Conservation (phyloP, 352 stramenopile genomes). For the Pythium volutum region DNA sequence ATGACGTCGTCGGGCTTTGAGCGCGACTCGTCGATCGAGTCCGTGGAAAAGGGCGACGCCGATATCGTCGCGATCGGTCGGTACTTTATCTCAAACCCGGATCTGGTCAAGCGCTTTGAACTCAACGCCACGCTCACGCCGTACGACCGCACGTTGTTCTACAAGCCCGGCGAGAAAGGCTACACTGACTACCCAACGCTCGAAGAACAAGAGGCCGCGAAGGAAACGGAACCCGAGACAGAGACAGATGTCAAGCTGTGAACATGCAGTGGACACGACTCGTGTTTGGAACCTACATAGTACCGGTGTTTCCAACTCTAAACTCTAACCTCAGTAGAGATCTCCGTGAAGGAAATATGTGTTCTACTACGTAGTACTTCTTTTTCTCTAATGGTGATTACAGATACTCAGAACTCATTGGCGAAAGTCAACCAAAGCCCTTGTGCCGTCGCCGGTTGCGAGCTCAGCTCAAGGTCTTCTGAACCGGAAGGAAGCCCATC, state of each 20-base stretch:
- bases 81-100: conserved; percentile 44
- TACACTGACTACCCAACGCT: conserved; percentile 45
- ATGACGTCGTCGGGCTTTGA: conserved; percentile 42
- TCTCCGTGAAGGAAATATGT: too few relatives aligned
- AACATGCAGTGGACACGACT: too few relatives aligned
- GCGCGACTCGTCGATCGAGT: conserved; percentile 19
- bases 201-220: background rate
- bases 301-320: too few relatives aligned
- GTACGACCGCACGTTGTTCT: conserved; percentile 50
- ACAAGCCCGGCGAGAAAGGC: conserved; percentile 37
- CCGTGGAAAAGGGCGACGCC: conserved; percentile 18
- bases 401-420: too few relatives aligned
- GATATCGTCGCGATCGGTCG: conserved; percentile 33
- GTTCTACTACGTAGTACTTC: too few relatives aligned
- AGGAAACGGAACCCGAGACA: background rate
- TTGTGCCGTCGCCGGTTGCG: too few relatives aligned
- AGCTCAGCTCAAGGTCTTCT: too few relatives aligned
- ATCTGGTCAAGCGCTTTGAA: conserved; percentile 32
- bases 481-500: too few relatives aligned
- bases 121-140: conserved; percentile 20
- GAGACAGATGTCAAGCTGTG: background rate
- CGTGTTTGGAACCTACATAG: too few relatives aligned
- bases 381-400: too few relatives aligned
- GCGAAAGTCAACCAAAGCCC: too few relatives aligned
- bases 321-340: too few relatives aligned